Evolutionary conservation across 805 yeast species (phyloP).

Genomic region (Myxozyma lipomycoides): DNA sequence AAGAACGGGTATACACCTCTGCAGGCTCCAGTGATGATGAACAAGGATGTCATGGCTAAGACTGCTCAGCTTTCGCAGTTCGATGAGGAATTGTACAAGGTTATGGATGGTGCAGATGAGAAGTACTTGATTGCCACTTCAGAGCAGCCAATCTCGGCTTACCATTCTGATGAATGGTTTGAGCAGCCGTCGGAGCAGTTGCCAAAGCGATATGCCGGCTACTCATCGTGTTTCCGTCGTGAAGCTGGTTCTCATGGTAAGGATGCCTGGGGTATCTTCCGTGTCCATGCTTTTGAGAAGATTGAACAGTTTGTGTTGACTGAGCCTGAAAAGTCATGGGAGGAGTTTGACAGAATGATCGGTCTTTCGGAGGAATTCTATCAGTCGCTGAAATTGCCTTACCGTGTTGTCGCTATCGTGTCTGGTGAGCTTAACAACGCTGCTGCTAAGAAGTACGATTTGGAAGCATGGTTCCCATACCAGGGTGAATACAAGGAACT

Average conservation of each 20-base stretch:
- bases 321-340: slow-evolving; percentile 98
- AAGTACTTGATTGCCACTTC: slow-evolving; percentile 97
- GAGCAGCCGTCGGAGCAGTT: slow-evolving; percentile 95
- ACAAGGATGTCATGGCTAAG: slow-evolving; percentile 98
- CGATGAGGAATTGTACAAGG: slow-evolving; percentile 97
- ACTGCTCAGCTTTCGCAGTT: slow-evolving; percentile 97
- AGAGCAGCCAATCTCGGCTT: slow-evolving; percentile 98
- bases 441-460: slow-evolving; percentile 97
- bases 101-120: slow-evolving; percentile 94
- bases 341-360: slow-evolving; percentile 95
- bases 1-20: slow-evolving; percentile 77
- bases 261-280: slow-evolving; percentile 99
- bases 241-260: slow-evolving; percentile 99
- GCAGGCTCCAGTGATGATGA: slow-evolving; percentile 99
- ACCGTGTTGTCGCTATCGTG: slow-evolving; percentile 96
- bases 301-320: slow-evolving; percentile 94
- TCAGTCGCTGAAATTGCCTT: slow-evolving; percentile 86
- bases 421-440: slow-evolving; percentile 98
- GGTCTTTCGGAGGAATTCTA: slow-evolving; percentile 86
- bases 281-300: slow-evolving; percentile 98
- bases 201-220: slow-evolving; percentile 95
- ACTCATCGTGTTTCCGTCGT: slow-evolving; percentile 97
- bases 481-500: slow-evolving; percentile 97
- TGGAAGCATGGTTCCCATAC: slow-evolving; percentile 99
- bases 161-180: slow-evolving; percentile 97